These are phyloP conservation scores for Vanrija humicola DNA, from an alignment of 1,284 basidiomycete genomes.

Conservation along the genomic window DNA sequence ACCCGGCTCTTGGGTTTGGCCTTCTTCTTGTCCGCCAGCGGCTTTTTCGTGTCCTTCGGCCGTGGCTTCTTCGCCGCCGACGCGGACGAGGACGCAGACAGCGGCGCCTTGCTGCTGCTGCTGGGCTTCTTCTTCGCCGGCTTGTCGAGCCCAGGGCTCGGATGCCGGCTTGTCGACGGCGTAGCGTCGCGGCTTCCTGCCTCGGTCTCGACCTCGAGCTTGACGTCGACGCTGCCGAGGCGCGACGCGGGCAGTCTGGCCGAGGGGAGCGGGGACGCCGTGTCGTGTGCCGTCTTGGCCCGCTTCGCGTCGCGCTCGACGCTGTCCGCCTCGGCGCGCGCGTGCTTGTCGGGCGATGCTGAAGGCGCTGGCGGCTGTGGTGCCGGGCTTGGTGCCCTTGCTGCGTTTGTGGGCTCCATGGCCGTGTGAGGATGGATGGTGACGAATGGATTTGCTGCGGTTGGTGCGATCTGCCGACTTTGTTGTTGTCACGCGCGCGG, in stretches of 20 bases:
- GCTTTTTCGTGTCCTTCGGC: not conserved
- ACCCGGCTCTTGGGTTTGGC: constrained; percentile 24
- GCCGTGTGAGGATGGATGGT: not conserved
- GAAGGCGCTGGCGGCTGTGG: not conserved
- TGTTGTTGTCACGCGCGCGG: no score
- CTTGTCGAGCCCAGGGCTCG: constrained; percentile 51
- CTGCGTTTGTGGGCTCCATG: no score
- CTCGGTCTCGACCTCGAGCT: not conserved
- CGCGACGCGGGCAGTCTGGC: not conserved
- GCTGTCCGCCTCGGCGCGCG: not conserved
- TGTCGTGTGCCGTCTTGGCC: not conserved
- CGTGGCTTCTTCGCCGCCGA: not conserved
- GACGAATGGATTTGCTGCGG: not conserved
- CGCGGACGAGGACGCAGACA: no score
- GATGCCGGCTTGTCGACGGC: not conserved
- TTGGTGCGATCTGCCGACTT: not conserved
- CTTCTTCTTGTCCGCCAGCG: constrained; percentile 4
- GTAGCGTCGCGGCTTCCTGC: not conserved
- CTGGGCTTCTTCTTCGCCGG: constrained; percentile 73
- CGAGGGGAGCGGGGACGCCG: not conserved
- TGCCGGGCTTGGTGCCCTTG: no score
- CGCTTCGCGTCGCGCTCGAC: constrained; percentile 6
- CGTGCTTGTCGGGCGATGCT: not conserved
- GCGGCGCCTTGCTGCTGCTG: no score
- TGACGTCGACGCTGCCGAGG: not conserved